Percentiles rank a stretch among this genome's conserved stretches.
Evolutionary conservation across 2,329 filamentous ascomycete species (phyloP).

Genomic region (Aspergillus unguis): DNA sequence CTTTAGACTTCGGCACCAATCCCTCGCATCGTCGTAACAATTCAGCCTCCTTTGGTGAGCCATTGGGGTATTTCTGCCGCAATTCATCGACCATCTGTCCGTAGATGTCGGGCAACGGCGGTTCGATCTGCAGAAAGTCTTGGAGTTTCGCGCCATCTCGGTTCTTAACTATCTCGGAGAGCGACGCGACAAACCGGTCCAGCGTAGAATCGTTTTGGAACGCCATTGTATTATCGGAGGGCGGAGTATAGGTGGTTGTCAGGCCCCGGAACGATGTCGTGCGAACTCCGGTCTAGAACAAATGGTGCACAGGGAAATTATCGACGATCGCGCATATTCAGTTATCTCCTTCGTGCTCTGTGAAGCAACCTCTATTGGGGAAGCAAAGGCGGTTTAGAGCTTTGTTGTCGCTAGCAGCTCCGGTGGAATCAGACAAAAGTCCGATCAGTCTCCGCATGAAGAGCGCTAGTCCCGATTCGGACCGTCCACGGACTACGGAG

Average conservation of each 20-base stretch:
- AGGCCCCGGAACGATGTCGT: too few relatives aligned
- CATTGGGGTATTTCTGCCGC: conserved; percentile 54
- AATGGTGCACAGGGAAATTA: background rate
- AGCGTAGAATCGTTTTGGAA: conserved; percentile 56
- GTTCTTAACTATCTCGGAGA: conserved; percentile 59
- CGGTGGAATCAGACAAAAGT: background rate
- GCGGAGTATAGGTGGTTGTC: background rate
- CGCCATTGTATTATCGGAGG: conserved; percentile 19
- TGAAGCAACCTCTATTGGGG: background rate
- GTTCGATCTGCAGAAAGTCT: conserved; percentile 71
- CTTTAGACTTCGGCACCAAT: conserved; percentile 62
- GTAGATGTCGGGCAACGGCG: conserved; percentile 65
- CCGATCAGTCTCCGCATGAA: conserved; percentile 4
- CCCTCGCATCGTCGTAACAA: conserved; percentile 57
- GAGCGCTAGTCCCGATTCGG: conserved; percentile 8
- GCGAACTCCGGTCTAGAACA: background rate
- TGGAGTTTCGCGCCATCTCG: conserved; percentile 65
- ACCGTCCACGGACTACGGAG: background rate
- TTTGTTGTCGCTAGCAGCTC: background rate
- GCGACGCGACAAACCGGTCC: conserved; percentile 64
- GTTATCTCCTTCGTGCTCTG: background rate
- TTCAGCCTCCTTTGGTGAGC: conserved; percentile 54
- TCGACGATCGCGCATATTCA: background rate
- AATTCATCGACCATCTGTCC: conserved; percentile 66
- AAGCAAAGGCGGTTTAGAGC: background rate